A percentile compares a stretch with the other conserved stretches of the same genome.
Conservation (phyloP, 2,329 filamentous ascomycete species). For the Aspergillus texensis region DNA sequence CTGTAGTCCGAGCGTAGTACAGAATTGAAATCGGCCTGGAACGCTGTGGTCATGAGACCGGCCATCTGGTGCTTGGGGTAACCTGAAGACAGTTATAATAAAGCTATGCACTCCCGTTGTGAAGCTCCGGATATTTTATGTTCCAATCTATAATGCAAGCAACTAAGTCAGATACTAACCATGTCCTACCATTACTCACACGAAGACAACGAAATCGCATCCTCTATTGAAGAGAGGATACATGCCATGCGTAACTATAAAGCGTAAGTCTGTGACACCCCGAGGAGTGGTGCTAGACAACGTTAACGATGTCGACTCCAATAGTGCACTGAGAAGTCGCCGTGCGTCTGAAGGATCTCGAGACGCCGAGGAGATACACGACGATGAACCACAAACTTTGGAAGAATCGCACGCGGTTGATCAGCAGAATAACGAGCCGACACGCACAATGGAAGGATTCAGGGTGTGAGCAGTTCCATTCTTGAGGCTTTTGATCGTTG, state of each 20-base stretch:
- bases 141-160: not conserved
- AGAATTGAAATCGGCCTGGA: not conserved
- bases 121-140: not conserved
- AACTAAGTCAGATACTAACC: not conserved
- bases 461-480: not conserved
- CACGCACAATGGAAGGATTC: not conserved
- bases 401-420: not conserved
- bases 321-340: not conserved
- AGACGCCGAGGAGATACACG: not conserved
- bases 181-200: not conserved
- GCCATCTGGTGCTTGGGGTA: not conserved
- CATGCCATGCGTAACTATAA: not conserved
- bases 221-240: constrained; percentile 5
- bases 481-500: not conserved
- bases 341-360: not conserved
- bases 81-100: not conserved
- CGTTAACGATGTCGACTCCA: not conserved
- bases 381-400: not conserved
- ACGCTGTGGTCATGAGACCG: not conserved
- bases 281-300: too few relatives aligned
- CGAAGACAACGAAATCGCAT: constrained; percentile 7
- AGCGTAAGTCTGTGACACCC: not conserved
- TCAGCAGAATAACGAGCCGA: not conserved
- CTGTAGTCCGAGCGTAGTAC: not conserved
- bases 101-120: not conserved